phyloP scores from a whole-genome alignment of 495 filamentous ascomycete genomes.

The Podospora comata region DNA sequence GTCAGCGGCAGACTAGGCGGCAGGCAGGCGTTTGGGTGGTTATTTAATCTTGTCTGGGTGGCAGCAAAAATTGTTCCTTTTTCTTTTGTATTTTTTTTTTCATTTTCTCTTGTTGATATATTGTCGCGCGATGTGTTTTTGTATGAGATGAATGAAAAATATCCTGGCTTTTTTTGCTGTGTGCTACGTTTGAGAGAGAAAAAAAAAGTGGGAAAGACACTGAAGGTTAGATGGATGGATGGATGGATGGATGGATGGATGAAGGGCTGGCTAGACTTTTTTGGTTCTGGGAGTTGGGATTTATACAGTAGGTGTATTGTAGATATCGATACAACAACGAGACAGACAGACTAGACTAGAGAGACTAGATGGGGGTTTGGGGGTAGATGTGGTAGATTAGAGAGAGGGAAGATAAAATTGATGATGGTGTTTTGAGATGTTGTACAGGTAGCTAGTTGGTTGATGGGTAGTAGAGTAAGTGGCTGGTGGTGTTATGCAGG shows the following conservation, averaged over 20 bases:
- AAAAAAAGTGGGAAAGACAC: not conserved
- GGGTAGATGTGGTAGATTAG: no score
- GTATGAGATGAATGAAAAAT: not conserved
- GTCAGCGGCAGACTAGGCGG: not conserved
- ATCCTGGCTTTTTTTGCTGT: not conserved
- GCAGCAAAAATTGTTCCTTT: not conserved
- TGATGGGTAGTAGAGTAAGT: not conserved
- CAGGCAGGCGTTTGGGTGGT: not conserved
- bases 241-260: no score
- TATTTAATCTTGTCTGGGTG: not conserved
- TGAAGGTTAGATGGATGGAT: not conserved
- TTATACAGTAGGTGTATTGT: no score
- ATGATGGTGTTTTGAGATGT: no score
- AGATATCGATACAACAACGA: no score
- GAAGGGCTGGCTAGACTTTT: no score
- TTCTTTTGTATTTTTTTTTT: not conserved
- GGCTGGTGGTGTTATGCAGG: not conserved
- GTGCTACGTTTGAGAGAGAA: no score
- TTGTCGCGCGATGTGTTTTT: not conserved
- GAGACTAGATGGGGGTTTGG: no score
- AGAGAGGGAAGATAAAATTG: no score
- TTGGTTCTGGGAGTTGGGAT: no score
- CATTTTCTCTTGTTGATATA: not conserved
- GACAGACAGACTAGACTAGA: no score
- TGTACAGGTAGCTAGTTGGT: no score